A percentile compares a stretch with the other conserved stretches of the same genome.
Evolutionary conservation across 192 early-diverging fungal species (phyloP).

Genomic region (Rhizophagus clarus): DNA sequence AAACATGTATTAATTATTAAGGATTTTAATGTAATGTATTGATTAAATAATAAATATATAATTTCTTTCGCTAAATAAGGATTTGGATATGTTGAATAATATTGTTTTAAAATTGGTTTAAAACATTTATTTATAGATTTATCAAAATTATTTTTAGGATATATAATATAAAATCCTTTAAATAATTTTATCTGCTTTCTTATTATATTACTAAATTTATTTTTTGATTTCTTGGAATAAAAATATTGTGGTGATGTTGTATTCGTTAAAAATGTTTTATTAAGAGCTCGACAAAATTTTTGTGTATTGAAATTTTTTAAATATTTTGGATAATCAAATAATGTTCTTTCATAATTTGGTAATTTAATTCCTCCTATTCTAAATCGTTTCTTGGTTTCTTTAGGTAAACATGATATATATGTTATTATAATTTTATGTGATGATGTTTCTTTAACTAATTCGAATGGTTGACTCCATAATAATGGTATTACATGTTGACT

Average conservation of each 20-base stretch:
- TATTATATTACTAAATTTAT: background rate
- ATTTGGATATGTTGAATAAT: background rate
- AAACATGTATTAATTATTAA: background rate
- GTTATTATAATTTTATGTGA: background rate
- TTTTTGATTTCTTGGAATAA: background rate
- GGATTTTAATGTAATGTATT: background rate
- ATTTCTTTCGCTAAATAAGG: background rate
- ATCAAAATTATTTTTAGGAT: background rate
- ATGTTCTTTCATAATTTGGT: background rate
- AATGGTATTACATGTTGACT: background rate
- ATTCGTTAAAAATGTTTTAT: background rate
- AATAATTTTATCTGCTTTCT: background rate
- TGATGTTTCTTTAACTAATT: background rate
- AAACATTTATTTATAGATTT: background rate
- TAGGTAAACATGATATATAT: background rate
- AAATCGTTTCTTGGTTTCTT: background rate
- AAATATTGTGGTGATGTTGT: background rate
- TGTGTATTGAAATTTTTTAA: background rate
- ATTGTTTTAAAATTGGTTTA: background rate
- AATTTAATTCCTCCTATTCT: background rate
- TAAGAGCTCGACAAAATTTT: background rate
- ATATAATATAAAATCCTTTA: background rate
- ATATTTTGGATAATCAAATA: background rate
- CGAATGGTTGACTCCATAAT: constrained; percentile 4
- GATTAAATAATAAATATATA: background rate